Evolutionary conservation across 176 grass and related monocot species (phyloP).

Genomic region (Zoysia japonica): DNA sequence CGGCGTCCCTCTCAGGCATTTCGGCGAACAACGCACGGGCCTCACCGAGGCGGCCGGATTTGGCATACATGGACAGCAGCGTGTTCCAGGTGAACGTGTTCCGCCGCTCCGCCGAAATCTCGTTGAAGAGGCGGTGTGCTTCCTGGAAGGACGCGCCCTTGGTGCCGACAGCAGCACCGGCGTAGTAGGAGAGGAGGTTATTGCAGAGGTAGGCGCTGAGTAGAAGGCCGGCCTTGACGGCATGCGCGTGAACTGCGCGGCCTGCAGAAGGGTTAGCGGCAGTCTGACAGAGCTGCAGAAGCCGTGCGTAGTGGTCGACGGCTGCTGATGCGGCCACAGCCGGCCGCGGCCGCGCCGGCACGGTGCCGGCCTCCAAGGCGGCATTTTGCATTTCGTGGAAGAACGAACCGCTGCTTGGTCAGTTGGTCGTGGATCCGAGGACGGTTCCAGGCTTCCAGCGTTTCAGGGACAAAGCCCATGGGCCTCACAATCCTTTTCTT

Average conservation of each 20-base stretch:
- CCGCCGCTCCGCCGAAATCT: conserved; percentile 44
- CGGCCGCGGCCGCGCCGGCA: conserved; percentile 9
- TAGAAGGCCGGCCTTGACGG: conserved; percentile 71
- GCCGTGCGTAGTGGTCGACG: conserved; percentile 47
- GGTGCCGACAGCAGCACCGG: background rate
- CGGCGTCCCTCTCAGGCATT: conserved; percentile 77
- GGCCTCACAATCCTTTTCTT: background rate
- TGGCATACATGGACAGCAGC: conserved; percentile 62
- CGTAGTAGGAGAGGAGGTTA: conserved; percentile 70
- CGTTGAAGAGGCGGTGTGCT: conserved; percentile 51
- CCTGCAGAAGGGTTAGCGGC: conserved; percentile 33
- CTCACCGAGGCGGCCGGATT: conserved; percentile 41
- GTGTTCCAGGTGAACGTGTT: conserved; percentile 84
- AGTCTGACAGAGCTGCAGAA: conserved; percentile 49
- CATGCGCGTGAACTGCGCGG: conserved; percentile 63
- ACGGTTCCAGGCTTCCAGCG: background rate
- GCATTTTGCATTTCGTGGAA: conserved; percentile 43
- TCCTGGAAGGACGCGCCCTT: conserved; percentile 4
- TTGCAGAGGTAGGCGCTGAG: conserved; percentile 68
- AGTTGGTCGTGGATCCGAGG: background rate
- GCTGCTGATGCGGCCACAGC: conserved; percentile 3
- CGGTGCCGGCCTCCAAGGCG: conserved; percentile 16
- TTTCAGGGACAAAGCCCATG: background rate
- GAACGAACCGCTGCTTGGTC: background rate
- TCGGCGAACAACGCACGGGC: conserved; percentile 53